A percentile compares a stretch with the other conserved stretches of the same genome.
These are phyloP conservation scores for Linnemannia schmuckeri DNA, from an alignment of 192 early-diverging fungal species.

Conservation along the genomic window DNA sequence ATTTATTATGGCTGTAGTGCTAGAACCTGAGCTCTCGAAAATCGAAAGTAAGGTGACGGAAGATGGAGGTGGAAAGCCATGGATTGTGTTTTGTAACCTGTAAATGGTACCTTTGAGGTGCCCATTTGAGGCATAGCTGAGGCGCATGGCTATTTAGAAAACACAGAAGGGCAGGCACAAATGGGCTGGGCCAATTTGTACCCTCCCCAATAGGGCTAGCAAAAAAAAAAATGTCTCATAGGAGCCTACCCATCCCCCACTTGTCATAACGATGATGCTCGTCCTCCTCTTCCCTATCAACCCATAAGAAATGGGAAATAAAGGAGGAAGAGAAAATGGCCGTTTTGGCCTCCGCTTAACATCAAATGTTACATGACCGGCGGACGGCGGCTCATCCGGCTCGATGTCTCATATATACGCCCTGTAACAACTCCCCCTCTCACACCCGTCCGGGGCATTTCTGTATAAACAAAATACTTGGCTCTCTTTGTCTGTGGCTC, in stretches of 20 bases:
- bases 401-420: neutral
- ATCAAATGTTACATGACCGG: neutral
- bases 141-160: slow-evolving; percentile 2
- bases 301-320: neutral
- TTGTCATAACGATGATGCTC: neutral
- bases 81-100: neutral
- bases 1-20: neutral
- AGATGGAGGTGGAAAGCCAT: neutral
- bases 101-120: neutral
- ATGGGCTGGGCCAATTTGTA: neutral
- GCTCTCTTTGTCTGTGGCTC: neutral
- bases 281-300: neutral
- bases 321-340: neutral
- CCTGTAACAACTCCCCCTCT: no score
- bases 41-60: neutral
- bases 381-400: neutral
- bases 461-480: neutral
- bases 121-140: slow-evolving; percentile 1
- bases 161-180: neutral
- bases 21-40: neutral
- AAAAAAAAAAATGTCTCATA: slow-evolving; percentile 3
- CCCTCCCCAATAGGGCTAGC: no score
- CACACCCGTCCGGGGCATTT: neutral
- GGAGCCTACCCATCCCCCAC: neutral
- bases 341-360: neutral